Percentiles rank a stretch among this genome's conserved stretches.
Evolutionary conservation across 2,329 filamentous ascomycete species (phyloP).

Genomic region (Fusarium sp.): DNA sequence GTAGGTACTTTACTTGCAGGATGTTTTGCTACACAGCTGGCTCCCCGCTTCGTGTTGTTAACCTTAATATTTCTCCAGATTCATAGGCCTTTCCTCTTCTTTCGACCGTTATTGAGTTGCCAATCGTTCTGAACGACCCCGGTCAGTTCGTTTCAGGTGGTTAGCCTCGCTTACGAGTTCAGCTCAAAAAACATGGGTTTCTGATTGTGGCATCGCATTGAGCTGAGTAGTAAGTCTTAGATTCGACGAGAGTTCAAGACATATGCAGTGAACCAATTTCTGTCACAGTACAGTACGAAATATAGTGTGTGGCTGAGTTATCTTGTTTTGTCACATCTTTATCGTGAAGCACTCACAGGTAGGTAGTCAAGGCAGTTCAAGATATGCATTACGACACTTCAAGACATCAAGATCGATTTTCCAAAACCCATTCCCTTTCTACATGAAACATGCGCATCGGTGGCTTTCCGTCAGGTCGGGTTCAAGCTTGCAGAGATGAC

Average conservation of each 20-base stretch:
- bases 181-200: slow-evolving; percentile 17
- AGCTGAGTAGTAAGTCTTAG: background rate
- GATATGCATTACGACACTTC: background rate
- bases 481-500: slow-evolving; percentile 30
- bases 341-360: background rate
- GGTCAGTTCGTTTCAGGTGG: slow-evolving; percentile 10
- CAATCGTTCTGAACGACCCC: background rate
- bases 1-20: background rate
- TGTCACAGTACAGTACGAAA: background rate
- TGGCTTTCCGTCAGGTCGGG: slow-evolving; percentile 19
- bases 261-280: background rate
- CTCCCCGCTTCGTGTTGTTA: background rate
- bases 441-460: slow-evolving; percentile 29
- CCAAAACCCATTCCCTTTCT: background rate
- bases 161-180: slow-evolving; percentile 11
- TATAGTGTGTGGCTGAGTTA: background rate
- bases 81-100: slow-evolving; percentile 9
- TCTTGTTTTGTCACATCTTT: background rate
- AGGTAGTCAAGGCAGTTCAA: background rate
- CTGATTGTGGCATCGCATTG: background rate
- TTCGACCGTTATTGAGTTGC: background rate
- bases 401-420: background rate
- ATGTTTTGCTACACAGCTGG: background rate
- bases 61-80: background rate
- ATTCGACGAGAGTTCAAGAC: background rate